Percentiles rank a stretch among this genome's conserved stretches.
Conservation (phyloP, 768 basidiomycete species). For the Leccinum subtestaceum region DNA sequence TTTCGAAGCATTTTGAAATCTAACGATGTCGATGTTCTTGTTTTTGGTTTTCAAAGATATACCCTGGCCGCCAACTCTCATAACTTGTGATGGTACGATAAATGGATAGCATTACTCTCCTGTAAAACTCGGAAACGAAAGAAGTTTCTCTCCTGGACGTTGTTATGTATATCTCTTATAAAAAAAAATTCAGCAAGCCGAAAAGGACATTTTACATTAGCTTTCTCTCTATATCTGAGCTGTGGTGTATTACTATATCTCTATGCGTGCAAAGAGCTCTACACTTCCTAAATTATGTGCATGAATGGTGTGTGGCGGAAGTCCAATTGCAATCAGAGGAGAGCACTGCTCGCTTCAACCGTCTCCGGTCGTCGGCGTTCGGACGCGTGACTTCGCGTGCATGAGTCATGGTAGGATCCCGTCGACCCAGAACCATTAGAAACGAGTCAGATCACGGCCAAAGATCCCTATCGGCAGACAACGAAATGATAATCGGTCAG, state of each 20-base stretch:
- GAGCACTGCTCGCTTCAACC: neutral
- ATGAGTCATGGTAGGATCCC: neutral
- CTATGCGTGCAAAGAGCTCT: neutral
- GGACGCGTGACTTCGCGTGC: neutral
- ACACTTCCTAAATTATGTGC: slow-evolving; percentile 4
- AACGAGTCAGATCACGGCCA: slow-evolving; percentile 69
- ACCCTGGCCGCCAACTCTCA: slow-evolving; percentile 4
- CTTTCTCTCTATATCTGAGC: neutral
- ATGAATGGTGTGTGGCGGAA: neutral
- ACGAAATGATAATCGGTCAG: slow-evolving; percentile 9
- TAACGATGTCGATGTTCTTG: slow-evolving; percentile 8
- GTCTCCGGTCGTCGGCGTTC: neutral
- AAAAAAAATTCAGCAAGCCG: neutral
- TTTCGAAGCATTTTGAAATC: slow-evolving; percentile 3
- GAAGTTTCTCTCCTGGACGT: slow-evolving; percentile 2
- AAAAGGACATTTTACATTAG: slow-evolving; percentile 3
- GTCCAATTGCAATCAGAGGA: neutral
- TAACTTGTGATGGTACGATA: slow-evolving; percentile 16
- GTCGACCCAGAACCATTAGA: slow-evolving; percentile 37
- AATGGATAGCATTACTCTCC: slow-evolving; percentile 17
- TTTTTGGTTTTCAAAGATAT: slow-evolving; percentile 6
- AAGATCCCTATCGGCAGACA: slow-evolving; percentile 54
- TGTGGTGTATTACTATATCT: neutral
- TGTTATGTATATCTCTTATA: neutral
- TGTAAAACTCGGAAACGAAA: neutral